Conservation (phyloP, 2,329 filamentous ascomycete genomes). For the Aspergillus latus region DNA sequence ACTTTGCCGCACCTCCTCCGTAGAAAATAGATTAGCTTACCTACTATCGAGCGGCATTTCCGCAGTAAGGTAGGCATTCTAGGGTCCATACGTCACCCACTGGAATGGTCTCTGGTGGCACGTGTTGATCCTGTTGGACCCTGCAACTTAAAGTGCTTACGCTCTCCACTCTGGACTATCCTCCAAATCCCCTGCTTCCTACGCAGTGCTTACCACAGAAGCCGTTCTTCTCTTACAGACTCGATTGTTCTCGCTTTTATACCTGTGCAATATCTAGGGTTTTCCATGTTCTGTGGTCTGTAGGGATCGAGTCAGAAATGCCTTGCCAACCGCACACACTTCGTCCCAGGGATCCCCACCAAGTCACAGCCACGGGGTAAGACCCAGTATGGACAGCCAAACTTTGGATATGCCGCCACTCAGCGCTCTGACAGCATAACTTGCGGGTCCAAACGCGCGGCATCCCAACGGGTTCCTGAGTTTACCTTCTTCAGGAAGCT, state of each 20-base stretch:
- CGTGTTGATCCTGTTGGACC: neutral
- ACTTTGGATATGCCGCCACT: neutral
- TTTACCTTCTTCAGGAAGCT: neutral
- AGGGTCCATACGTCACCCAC: neutral
- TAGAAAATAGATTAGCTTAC: neutral
- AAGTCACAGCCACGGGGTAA: neutral
- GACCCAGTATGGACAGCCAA: neutral
- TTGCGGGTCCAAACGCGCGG: constrained; percentile 2
- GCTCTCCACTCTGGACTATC: too few relatives aligned
- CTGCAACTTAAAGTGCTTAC: neutral
- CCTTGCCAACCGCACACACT: neutral
- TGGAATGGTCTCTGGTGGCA: neutral
- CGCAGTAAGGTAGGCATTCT: neutral
- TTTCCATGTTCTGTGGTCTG: too few relatives aligned
- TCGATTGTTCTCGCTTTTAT: neutral
- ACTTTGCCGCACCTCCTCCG: neutral
- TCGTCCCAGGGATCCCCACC: neutral
- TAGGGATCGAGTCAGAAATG: neutral
- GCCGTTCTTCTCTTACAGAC: neutral
- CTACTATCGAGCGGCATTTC: neutral
- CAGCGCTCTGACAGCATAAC: neutral
- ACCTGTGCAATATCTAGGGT: neutral
- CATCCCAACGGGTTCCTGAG: neutral
- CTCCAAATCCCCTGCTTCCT: neutral
- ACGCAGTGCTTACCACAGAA: too few relatives aligned